phyloP scores from a whole-genome alignment of 2,329 filamentous ascomycete genomes.

The Cladophialophora carrionii region DNA sequence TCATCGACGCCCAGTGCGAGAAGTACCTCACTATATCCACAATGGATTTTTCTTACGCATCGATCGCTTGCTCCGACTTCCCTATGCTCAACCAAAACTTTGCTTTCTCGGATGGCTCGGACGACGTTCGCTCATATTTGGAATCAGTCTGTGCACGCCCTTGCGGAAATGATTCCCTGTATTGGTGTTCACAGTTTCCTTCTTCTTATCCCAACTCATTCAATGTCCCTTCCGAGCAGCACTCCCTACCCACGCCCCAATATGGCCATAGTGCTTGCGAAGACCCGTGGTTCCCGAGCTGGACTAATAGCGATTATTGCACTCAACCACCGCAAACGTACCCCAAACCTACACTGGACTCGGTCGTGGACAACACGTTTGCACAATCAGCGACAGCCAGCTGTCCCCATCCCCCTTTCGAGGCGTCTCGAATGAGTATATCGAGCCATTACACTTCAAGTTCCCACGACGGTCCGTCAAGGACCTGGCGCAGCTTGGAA shows the following conservation, averaged over 20 bases:
- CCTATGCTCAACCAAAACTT: background rate
- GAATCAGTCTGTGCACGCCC: background rate
- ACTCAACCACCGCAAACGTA: background rate
- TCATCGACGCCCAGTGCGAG: background rate
- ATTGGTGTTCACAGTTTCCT: background rate
- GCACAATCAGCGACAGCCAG: background rate
- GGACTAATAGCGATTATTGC: background rate
- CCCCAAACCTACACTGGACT: background rate
- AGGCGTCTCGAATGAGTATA: background rate
- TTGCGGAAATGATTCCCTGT: background rate
- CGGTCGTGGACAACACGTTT: background rate
- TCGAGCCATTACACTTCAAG: slow-evolving; percentile 2
- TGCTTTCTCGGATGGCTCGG: background rate
- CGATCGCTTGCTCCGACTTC: background rate
- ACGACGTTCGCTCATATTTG: background rate
- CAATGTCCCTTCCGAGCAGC: background rate
- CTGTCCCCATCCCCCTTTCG: background rate
- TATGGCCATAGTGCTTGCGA: background rate
- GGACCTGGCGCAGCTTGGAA: background rate
- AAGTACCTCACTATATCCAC: background rate
- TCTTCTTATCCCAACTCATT: background rate
- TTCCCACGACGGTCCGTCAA: background rate
- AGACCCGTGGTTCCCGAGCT: background rate
- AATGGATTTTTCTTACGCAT: slow-evolving; percentile 1
- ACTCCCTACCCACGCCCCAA: background rate